Evolutionary conservation across 805 yeast species (phyloP).

Genomic region (Candida ficus): DNA sequence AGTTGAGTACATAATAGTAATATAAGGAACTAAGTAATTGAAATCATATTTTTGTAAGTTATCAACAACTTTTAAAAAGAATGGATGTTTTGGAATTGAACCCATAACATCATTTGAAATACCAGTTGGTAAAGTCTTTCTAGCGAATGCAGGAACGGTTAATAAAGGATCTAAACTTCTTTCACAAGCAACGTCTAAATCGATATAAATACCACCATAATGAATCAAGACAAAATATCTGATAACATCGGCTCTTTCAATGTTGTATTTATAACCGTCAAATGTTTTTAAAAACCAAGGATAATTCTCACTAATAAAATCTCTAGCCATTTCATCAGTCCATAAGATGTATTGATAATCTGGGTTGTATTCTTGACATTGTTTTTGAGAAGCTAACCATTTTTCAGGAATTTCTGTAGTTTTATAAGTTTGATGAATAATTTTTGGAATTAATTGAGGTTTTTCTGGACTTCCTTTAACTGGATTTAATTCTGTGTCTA

Average conservation of each 20-base stretch:
- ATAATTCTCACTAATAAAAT: conserved; percentile 71
- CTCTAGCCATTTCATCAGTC: conserved; percentile 83
- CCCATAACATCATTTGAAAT: conserved; percentile 94
- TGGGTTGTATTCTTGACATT: conserved; percentile 74
- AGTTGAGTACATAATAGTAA: conserved; percentile 89
- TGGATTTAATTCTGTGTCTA: conserved; percentile 59
- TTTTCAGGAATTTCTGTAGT: conserved; percentile 70
- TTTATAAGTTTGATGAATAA: conserved; percentile 91
- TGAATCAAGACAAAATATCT: conserved; percentile 79
- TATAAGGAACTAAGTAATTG: conserved; percentile 81
- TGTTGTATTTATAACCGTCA: conserved; percentile 73
- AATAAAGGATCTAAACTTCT: conserved; percentile 75
- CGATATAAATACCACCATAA: conserved; percentile 88
- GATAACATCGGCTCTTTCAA: conserved; percentile 87
- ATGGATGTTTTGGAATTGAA: conserved; percentile 79
- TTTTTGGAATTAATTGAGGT: conserved; percentile 72
- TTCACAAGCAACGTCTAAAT: conserved; percentile 84
- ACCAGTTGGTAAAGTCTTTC: conserved; percentile 88
- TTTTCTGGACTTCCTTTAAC: conserved; percentile 34
- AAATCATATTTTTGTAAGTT: conserved; percentile 54
- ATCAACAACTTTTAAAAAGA: conserved; percentile 66
- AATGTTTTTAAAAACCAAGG: conserved; percentile 84
- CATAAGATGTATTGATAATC: conserved; percentile 85
- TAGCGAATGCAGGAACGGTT: conserved; percentile 76
- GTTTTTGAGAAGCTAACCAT: conserved; percentile 76